phyloP scores from a whole-genome alignment of 345 rosid species.

The Brassica carinata region DNA sequence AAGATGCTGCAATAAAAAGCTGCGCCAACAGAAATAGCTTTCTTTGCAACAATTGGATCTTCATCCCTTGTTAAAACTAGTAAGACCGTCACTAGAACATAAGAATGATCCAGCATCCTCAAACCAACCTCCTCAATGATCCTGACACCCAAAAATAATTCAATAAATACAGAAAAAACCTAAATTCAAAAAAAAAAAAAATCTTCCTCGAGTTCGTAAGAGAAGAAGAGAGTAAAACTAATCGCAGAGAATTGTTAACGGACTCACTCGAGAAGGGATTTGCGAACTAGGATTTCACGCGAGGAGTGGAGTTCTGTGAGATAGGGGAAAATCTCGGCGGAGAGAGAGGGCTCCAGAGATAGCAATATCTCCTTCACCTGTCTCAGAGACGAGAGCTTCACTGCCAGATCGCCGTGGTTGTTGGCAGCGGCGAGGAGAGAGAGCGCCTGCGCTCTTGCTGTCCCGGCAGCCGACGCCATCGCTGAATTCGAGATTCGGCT shows the following conservation, averaged over 20 bases:
- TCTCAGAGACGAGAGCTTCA: constrained; percentile 81
- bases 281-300: constrained; percentile 71
- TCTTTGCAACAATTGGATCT: constrained; percentile 59
- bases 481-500: constrained; percentile 20
- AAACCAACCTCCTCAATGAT: constrained; percentile 72
- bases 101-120: constrained; percentile 64
- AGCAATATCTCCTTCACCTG: constrained; percentile 76
- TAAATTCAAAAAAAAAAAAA: not conserved
- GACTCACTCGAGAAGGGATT: constrained; percentile 76
- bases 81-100: constrained; percentile 57
- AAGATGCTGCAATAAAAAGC: constrained; percentile 61
- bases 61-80: constrained; percentile 62
- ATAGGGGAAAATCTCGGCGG: constrained; percentile 80
- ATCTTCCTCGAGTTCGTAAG: not conserved
- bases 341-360: constrained; percentile 63
- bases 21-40: constrained; percentile 65
- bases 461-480: constrained; percentile 50
- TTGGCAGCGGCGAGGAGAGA: constrained; percentile 81
- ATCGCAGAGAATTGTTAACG: not conserved
- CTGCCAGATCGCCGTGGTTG: constrained; percentile 81
- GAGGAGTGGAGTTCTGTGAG: constrained; percentile 78
- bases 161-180: not conserved
- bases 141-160: constrained; percentile 57
- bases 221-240: too few relatives aligned
- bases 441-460: constrained; percentile 66